Evolutionary conservation across 2,329 filamentous ascomycete genomes (phyloP), one percentile per base, ranked within the genome.

Genomic region (Fusarium compactum): DNA sequence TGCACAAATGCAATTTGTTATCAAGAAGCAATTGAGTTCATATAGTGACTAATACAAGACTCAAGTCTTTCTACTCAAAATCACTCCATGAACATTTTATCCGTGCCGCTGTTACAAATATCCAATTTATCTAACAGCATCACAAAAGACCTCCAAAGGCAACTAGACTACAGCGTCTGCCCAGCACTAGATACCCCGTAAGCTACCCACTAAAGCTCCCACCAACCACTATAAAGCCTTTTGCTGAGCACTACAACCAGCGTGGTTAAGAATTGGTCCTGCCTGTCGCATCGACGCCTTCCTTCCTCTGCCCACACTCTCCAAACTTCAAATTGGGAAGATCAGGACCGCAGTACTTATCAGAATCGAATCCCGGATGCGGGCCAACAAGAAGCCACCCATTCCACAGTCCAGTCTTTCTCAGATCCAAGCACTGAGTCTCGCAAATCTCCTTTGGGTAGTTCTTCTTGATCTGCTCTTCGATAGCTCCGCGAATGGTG

Each of bases 51-150:
- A 5, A 38, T 4, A 38, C 0, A n/a, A 7, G 5, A 38, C 6
- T 4, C 4, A 38, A n/a, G 0, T 7, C 29, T 18, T 11, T n/a
- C 2, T 38, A n/a, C 18, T n/a, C 3, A 38, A 4, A n/a, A 3
- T 11, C 34, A n/a, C 18, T n/a, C 0, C 18, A n/a, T 38, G 6
- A n/a, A 7, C 6, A 38, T 38, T 1, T 6, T 38, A 2, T n/a
- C 9, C 0, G 34, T 4, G 18, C 0, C 16, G 18, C 16, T 0
- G 18, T 38, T 38, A 38, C 18, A 2, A n/a, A 38, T 11, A 38
- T 38, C 6, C 16, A 10, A 38, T n/a, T 34, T 18, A 18, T 34
- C 16, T 11, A 18, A 34, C 32, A 34, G 32, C 16, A 16, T 34
- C 16, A 34, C 8, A 34, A 34, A 18, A 34, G 30, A 34, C 9